A percentile compares a stretch with the other conserved stretches of the same genome.
Evolutionary conservation across 208 protist genomes (phyloP).

Genomic region (Acanthamoeba lenticulata): DNA sequence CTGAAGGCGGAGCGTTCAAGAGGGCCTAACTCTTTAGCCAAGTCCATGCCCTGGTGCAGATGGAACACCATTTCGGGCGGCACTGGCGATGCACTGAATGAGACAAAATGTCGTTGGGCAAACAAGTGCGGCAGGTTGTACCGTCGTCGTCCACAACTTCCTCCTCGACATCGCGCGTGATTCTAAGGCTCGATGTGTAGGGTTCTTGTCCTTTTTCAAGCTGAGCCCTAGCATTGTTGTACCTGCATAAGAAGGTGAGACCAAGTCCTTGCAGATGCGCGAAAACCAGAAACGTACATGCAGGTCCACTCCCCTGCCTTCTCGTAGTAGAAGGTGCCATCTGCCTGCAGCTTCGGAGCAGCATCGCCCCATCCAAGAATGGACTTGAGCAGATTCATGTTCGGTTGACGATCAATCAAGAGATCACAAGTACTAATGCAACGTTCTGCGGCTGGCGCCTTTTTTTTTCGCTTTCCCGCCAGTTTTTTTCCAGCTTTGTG

Average conservation of each 20-base stretch:
- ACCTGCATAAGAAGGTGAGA: not conserved
- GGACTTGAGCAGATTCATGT: not conserved
- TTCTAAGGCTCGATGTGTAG: not conserved
- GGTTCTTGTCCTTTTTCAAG: not conserved
- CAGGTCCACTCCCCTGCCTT: not conserved
- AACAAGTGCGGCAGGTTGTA: not conserved
- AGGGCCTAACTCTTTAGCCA: constrained; percentile 18
- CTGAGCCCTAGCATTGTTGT: not conserved
- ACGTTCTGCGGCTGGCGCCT: not conserved
- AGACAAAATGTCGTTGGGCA: not conserved
- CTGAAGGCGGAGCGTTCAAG: not conserved
- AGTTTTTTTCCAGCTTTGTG: not conserved
- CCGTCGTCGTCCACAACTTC: not conserved
- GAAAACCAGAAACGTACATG: not conserved
- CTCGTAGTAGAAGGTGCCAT: not conserved
- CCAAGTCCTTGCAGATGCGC: not conserved
- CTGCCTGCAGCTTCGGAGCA: not conserved
- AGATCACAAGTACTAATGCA: too few relatives aligned
- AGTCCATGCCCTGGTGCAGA: constrained; percentile 1
- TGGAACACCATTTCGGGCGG: not conserved
- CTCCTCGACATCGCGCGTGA: not conserved
- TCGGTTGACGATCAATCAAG: too few relatives aligned
- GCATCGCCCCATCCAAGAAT: not conserved
- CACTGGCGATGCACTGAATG: not conserved
- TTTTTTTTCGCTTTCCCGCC: not conserved